Conservation (phyloP, 202 grass and related monocot species). For the Elaeis oleifera region DNA sequence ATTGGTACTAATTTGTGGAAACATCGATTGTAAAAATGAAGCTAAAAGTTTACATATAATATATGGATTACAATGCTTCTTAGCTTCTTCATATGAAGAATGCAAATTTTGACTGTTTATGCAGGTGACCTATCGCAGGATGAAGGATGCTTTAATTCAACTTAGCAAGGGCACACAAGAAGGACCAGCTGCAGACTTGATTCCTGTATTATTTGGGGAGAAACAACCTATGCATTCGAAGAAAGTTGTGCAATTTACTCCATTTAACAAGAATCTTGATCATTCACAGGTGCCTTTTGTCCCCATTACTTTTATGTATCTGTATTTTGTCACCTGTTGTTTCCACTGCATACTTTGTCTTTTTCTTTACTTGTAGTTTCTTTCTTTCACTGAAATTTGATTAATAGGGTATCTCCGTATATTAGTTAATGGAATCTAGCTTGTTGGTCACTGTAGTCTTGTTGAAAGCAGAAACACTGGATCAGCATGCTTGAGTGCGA, state of each 20-base stretch:
- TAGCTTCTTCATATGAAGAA: not conserved
- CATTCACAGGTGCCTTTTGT: slow-evolving; percentile 66
- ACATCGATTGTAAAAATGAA: no score
- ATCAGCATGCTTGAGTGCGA: no score
- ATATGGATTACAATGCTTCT: not conserved
- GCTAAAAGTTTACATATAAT: no score
- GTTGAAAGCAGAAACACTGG: no score
- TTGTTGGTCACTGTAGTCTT: no score
- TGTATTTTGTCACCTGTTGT: slow-evolving; percentile 3
- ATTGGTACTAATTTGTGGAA: no score
- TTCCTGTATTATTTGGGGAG: slow-evolving; percentile 95
- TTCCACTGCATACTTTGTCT: slow-evolving; percentile 1
- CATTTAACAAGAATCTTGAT: slow-evolving; percentile 95
- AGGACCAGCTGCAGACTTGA: slow-evolving; percentile 68
- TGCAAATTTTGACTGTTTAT: slow-evolving; percentile 29
- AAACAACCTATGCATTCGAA: slow-evolving; percentile 52
- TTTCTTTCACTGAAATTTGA: no score
- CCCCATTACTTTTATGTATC: slow-evolving; percentile 3
- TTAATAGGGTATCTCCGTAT: no score
- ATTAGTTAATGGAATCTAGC: no score
- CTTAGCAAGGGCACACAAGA: slow-evolving; percentile 69
- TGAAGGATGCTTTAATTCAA: slow-evolving; percentile 92
- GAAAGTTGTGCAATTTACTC: slow-evolving; percentile 56
- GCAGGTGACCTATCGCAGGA: slow-evolving; percentile 90
- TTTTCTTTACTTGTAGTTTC: not conserved